These are phyloP conservation scores for Postia placenta DNA, from an alignment of 768 basidiomycete genomes.

Conservation along the genomic window DNA sequence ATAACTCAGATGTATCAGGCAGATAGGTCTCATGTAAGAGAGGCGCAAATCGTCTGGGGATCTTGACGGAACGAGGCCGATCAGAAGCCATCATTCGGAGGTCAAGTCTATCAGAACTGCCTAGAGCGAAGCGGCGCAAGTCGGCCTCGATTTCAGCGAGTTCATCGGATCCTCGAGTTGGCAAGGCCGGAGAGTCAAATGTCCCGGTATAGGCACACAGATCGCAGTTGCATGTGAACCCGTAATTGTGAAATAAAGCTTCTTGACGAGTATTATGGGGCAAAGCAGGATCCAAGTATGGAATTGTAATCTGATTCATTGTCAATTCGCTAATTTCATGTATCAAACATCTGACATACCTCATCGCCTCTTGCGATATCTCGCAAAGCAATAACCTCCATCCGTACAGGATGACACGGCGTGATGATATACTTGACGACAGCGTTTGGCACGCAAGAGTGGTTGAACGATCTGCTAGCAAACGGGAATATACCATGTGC, in stretches of 20 bases:
- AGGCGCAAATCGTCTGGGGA: constrained; percentile 36
- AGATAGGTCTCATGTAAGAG: constrained; percentile 57
- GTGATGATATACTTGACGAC: constrained; percentile 51
- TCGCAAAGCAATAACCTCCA: constrained; percentile 63
- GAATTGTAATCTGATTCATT: constrained; percentile 56
- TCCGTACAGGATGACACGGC: constrained; percentile 32
- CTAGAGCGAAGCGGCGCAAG: constrained; percentile 35
- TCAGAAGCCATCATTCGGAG: constrained; percentile 4
- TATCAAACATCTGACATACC: constrained; percentile 41
- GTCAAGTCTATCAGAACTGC: constrained; percentile 11
- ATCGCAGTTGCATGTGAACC: constrained; percentile 57
- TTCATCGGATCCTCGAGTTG: constrained; percentile 22
- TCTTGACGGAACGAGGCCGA: constrained; percentile 20
- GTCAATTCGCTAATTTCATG: background rate
- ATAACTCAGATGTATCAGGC: constrained; percentile 49
- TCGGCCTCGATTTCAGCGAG: constrained; percentile 10
- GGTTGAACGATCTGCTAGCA: constrained; percentile 79
- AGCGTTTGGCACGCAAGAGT: constrained; percentile 75
- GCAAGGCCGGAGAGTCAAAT: constrained; percentile 32
- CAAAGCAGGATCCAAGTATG: constrained; percentile 77
- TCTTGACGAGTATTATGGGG: constrained; percentile 49
- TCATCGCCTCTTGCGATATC: constrained; percentile 57
- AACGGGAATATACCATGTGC: constrained; percentile 74
- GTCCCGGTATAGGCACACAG: constrained; percentile 45
- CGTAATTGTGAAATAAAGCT: constrained; percentile 57